Evolutionary conservation across 2,329 filamentous ascomycete species (phyloP).

Genomic region (Pseudovirgaria hyperparasitica): DNA sequence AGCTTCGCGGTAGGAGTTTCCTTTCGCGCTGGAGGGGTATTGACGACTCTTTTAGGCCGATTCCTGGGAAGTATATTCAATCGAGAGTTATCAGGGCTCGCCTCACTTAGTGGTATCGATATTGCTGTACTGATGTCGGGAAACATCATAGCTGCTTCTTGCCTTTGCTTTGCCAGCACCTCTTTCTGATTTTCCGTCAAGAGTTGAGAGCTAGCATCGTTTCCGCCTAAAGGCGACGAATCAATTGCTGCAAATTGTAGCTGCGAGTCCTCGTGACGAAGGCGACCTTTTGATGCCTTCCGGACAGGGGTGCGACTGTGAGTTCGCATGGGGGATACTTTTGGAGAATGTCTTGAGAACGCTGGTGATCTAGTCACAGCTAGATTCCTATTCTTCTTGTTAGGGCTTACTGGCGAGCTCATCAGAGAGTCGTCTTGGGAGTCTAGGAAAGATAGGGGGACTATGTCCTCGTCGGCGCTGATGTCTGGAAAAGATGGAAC

Average conservation of each 20-base stretch:
- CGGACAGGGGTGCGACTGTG: conserved; percentile 12
- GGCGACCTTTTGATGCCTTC: conserved; percentile 35
- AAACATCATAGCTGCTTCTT: conserved; percentile 53
- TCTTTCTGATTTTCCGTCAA: conserved; percentile 72
- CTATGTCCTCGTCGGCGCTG: conserved; percentile 24
- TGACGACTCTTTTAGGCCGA: conserved; percentile 13
- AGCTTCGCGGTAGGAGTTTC: conserved; percentile 21
- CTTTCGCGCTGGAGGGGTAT: conserved; percentile 13
- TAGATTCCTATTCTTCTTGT: too few species aligned
- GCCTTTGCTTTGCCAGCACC: conserved; percentile 57
- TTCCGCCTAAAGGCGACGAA: conserved; percentile 38
- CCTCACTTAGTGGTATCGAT: conserved; percentile 5
- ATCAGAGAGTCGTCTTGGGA: conserved; percentile 33
- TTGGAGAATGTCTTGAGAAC: too few species aligned
- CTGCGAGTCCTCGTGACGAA: conserved; percentile 72
- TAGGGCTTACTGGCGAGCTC: too few species aligned
- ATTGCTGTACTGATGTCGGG: conserved; percentile 39
- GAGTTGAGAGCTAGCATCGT: conserved; percentile 50
- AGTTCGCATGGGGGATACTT: too few species aligned
- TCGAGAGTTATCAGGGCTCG: conserved; percentile 11
- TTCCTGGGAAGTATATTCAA: conserved; percentile 17
- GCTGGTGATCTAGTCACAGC: too few species aligned
- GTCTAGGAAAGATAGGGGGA: conserved; percentile 29
- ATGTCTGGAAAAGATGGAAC: conserved; percentile 35
- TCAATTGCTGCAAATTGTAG: conserved; percentile 61